Base-by-base conservation (phyloP, 2,329 filamentous ascomycete species). In the Acephala macrosclerotiorum region DNA sequence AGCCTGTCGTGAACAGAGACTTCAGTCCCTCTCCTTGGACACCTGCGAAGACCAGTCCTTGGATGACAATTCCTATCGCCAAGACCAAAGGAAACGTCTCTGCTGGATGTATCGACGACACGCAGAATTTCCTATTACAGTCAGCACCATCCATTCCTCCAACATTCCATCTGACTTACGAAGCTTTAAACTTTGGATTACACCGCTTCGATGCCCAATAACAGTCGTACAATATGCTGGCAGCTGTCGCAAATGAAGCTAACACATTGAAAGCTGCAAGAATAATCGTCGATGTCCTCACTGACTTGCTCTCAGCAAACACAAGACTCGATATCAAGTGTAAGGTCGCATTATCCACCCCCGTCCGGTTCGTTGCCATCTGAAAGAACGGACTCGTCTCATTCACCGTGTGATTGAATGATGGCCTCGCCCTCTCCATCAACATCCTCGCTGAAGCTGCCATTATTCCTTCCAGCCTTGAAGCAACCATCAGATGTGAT, bases 281-380 rank as follows among this genome's bases (percentile, higher is more conserved):
- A 66, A 89, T 86, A 63, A 89, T 84, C 51, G 85, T 86, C 26
- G 87, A 88, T 20, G 84, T 87, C 70, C 88, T 82, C 72, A 88
- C 81, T 38, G 86, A 88, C 72, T 83, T 87, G 68, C 74, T 77
- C 61, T 77, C 71, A 45, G 72, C 74, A 67, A 77, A 77, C 7
- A 75, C 68, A 55, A 77, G 66, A 35, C 71, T 71, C 38, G 71
- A 40, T 64, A 77, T 77, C 55, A 75, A 66, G 26, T 47, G 60
- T 53, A 59, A 59, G 8, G 64, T 73, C 22, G 64, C 68, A 66
- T 69, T 68, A 25, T 35, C 58, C 53, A 20, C 59, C 33, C 61
- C 51, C 11, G 60, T 69, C 35, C 58, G 45, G 55, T 66, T 68
- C 16, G 63, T 49, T 3, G 56, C 60, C 29, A 40, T 25, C 25